These are phyloP conservation scores for Exophiala phaeomuriformis DNA, from an alignment of 2,329 filamentous ascomycete genomes.

Conservation along the genomic window DNA sequence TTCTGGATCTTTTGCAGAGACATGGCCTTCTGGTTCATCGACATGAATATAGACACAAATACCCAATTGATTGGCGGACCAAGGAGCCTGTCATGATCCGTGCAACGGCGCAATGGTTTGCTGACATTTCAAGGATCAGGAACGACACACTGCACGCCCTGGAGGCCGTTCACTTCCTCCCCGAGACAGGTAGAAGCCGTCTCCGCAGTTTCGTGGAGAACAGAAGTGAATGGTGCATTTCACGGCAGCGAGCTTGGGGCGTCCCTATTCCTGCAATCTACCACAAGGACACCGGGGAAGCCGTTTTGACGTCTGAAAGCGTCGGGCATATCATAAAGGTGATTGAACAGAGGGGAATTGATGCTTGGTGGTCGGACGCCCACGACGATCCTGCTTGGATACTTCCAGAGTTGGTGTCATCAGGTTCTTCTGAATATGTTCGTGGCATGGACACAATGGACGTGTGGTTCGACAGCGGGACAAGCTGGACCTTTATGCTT, in stretches of 20 bases:
- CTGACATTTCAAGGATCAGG: slow-evolving; percentile 80
- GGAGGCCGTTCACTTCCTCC: slow-evolving; percentile 67
- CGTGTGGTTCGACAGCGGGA: slow-evolving; percentile 98
- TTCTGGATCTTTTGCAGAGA: slow-evolving; percentile 61
- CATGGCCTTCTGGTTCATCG: slow-evolving; percentile 57
- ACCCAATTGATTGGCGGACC: slow-evolving; percentile 95
- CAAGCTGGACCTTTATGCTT: slow-evolving; percentile 67
- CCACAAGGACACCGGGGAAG: slow-evolving; percentile 58
- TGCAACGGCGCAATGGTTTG: slow-evolving; percentile 96
- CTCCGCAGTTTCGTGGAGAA: slow-evolving; percentile 80
- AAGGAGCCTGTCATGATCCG: slow-evolving; percentile 86
- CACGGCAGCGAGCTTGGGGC: slow-evolving; percentile 89
- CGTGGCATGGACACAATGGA: slow-evolving; percentile 96
- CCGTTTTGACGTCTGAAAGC: slow-evolving; percentile 69
- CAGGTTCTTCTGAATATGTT: slow-evolving; percentile 35
- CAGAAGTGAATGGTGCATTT: slow-evolving; percentile 96
- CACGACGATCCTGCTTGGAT: slow-evolving; percentile 72
- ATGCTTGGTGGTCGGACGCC: slow-evolving; percentile 89
- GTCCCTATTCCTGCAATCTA: slow-evolving; percentile 92
- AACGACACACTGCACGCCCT: slow-evolving; percentile 63
- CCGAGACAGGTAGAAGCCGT: slow-evolving; percentile 63
- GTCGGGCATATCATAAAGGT: slow-evolving; percentile 78
- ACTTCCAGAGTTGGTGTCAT: slow-evolving; percentile 50
- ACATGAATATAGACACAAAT: slow-evolving; percentile 77
- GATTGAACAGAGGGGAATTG: slow-evolving; percentile 69